These are phyloP conservation scores for Blastocystis sp. DNA, from an alignment of 352 stramenopile species.

Conservation along the genomic window DNA sequence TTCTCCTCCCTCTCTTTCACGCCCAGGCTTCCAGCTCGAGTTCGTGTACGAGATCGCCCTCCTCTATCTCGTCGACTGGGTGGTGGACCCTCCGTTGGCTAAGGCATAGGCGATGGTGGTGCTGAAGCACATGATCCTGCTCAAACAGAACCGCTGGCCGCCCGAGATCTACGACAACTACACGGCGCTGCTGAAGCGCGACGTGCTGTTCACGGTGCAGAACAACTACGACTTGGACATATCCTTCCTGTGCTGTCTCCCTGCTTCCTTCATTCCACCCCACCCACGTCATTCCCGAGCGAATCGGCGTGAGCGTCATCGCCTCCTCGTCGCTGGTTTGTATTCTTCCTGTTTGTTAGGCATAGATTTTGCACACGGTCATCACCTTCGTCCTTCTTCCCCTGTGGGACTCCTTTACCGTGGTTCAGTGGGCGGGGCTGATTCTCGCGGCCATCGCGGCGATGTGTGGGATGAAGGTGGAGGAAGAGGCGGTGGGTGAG, in stretches of 20 bases:
- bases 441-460: not conserved
- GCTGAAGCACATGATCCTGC: constrained; percentile 36
- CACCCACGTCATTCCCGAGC: constrained; percentile 12
- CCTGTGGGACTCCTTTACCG: not conserved
- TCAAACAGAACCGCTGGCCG: constrained; percentile 35
- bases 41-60: not conserved
- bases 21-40: not conserved
- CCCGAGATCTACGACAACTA: constrained; percentile 49
- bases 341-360: not conserved
- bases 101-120: not conserved
- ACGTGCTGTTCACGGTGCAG: constrained; percentile 1
- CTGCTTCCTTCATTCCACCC: constrained; percentile 14
- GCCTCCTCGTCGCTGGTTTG: not conserved
- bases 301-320: constrained; percentile 11
- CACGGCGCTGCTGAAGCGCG: constrained; percentile 9
- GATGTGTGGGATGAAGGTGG: constrained; percentile 9
- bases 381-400: not conserved
- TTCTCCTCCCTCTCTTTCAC: not conserved
- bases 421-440: not conserved
- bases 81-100: not conserved
- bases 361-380: not conserved
- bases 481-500: not conserved
- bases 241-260: not conserved
- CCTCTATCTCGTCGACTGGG: constrained; percentile 11
- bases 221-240: constrained; percentile 45